Conservation (phyloP, 192 early-diverging fungal species). For the Powellomyces hirtus region DNA sequence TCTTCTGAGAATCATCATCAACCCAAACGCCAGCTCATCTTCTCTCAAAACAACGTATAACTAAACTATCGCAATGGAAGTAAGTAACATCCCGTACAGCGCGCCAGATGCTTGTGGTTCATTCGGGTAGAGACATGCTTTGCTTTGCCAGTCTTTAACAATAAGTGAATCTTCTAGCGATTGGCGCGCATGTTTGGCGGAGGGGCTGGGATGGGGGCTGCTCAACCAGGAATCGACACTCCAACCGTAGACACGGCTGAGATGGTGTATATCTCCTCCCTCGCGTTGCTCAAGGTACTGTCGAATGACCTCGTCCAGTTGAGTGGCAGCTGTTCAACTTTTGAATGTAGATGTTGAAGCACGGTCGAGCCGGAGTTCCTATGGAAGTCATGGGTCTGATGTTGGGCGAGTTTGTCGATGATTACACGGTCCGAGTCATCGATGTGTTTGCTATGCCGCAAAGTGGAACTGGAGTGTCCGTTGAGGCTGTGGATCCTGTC, state of each 20-base stretch:
- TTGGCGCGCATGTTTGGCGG: slow-evolving; percentile 42
- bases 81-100: too few species aligned
- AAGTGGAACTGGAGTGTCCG: slow-evolving; percentile 97
- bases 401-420: slow-evolving; percentile 99
- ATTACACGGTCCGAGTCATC: slow-evolving; percentile 98
- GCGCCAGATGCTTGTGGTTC: too few species aligned
- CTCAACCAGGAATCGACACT: slow-evolving; percentile 65
- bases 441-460: slow-evolving; percentile 99
- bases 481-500: slow-evolving; percentile 98
- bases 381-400: slow-evolving; percentile 99
- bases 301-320: neutral
- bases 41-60: too few species aligned
- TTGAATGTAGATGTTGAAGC: slow-evolving; percentile 28
- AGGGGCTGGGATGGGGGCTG: slow-evolving; percentile 27
- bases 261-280: slow-evolving; percentile 98
- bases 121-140: too few species aligned
- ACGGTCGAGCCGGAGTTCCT: slow-evolving; percentile 93
- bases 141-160: neutral
- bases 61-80: too few species aligned
- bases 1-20: too few species aligned
- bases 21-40: too few species aligned
- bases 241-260: slow-evolving; percentile 98
- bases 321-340: neutral
- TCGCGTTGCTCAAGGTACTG: slow-evolving; percentile 90
- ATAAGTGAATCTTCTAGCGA: slow-evolving; percentile 16